phyloP scores from a whole-genome alignment of 1,284 basidiomycete genomes.

The Ustilago hordei region DNA sequence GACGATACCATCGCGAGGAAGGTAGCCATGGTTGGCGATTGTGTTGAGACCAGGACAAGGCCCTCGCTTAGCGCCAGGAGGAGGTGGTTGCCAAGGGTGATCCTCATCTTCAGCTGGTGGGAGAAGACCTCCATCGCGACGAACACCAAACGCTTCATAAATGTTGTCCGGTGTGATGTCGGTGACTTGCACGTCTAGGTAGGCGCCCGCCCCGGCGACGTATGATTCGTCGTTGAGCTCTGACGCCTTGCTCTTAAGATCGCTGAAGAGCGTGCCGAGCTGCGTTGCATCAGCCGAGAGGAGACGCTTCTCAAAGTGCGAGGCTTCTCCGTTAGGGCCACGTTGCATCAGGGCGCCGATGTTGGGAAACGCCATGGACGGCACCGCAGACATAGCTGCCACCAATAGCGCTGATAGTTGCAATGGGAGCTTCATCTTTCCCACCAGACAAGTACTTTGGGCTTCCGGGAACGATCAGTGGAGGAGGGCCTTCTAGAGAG shows the following conservation, averaged over 20 bases:
- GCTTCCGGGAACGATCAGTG: not conserved
- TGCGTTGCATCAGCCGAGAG: conserved; percentile 10
- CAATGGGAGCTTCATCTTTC: conserved; percentile 21
- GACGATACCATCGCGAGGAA: conserved; percentile 62
- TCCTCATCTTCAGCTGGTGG: conserved; percentile 18
- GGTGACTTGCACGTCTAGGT: conserved; percentile 18
- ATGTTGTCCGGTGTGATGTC: conserved; percentile 27
- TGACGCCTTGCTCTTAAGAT: conserved; percentile 11
- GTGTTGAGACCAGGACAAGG: conserved; percentile 70
- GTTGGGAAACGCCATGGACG: conserved; percentile 23
- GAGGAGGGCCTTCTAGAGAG: not conserved
- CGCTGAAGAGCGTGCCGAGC: conserved; percentile 10
- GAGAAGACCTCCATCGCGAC: conserved; percentile 15
- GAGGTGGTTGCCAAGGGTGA: conserved; percentile 33
- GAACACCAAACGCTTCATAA: conserved; percentile 19
- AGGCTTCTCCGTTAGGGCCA: conserved; percentile 25
- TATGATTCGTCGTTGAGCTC: conserved; percentile 11
- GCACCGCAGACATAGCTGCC: conserved; percentile 9
- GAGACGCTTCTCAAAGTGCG: conserved; percentile 27
- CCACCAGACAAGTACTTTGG: no score
- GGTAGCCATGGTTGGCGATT: conserved; percentile 64
- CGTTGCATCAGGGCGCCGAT: conserved; percentile 18
- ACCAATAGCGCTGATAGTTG: conserved; percentile 11
- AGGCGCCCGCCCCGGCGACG: not conserved
- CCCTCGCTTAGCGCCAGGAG: conserved; percentile 42